phyloP scores from a whole-genome alignment of 768 basidiomycete species.

The Pleurotus tuber-regium region DNA sequence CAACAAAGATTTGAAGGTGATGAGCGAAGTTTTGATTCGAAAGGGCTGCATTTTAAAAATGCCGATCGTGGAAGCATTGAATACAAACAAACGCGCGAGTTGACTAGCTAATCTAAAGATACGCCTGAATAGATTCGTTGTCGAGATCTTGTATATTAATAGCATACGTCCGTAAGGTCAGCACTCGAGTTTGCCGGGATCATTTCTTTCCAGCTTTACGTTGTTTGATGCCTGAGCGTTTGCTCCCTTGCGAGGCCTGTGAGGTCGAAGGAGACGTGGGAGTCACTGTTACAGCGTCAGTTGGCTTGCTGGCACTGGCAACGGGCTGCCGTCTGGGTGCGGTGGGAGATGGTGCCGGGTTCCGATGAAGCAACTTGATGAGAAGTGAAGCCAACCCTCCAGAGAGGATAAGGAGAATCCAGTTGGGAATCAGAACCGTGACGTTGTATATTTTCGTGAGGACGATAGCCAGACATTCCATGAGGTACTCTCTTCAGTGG shows the following conservation, averaged over 20 bases:
- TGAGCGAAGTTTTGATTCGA: constrained; percentile 9
- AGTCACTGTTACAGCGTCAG: background rate
- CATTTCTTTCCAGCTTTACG: constrained; percentile 15
- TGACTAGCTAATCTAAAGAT: constrained; percentile 9
- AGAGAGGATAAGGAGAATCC: constrained; percentile 64
- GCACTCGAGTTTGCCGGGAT: constrained; percentile 5
- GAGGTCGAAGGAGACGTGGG: constrained; percentile 8
- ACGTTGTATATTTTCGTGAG: constrained; percentile 52
- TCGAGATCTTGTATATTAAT: constrained; percentile 10
- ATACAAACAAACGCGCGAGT: constrained; percentile 6
- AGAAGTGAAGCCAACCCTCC: constrained; percentile 67
- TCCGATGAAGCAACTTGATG: constrained; percentile 61
- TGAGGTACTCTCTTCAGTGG: constrained; percentile 56
- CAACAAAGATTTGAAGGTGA: constrained; percentile 9
- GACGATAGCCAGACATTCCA: constrained; percentile 55
- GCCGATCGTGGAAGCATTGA: constrained; percentile 4
- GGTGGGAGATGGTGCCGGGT: constrained; percentile 8
- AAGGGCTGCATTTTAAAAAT: constrained; percentile 8
- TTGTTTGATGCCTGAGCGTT: constrained; percentile 12
- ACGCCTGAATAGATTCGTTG: constrained; percentile 2
- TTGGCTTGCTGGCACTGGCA: background rate
- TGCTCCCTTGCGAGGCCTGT: constrained; percentile 1
- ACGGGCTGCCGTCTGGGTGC: background rate
- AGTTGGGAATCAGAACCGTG: constrained; percentile 59
- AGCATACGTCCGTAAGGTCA: constrained; percentile 5